phyloP scores from a whole-genome alignment of 2,329 filamentous ascomycete genomes.

The Pseudodiploospora longispora region DNA sequence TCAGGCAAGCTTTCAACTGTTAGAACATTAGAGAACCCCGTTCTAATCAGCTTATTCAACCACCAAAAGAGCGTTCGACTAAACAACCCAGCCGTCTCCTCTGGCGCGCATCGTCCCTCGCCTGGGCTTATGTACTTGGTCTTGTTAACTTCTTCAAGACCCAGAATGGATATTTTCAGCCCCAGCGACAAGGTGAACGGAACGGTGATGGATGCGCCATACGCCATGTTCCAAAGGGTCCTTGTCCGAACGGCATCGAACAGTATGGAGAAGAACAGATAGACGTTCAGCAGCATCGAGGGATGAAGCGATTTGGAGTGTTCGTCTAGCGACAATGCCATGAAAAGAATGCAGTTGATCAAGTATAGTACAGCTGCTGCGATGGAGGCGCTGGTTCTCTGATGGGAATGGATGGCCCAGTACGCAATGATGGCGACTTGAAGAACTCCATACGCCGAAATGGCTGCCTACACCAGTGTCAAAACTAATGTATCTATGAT shows the following conservation, averaged over 20 bases:
- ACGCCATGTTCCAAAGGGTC: constrained; percentile 8
- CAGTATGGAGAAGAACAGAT: constrained; percentile 26
- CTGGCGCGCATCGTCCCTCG: constrained; percentile 23
- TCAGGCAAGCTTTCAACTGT: constrained; percentile 27
- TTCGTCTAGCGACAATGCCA: constrained; percentile 7
- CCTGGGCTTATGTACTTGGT: too few relatives aligned
- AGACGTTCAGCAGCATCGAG: constrained; percentile 23
- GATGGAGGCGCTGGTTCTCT: too few relatives aligned
- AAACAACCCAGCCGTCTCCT: constrained; percentile 30
- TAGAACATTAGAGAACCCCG: constrained; percentile 28
- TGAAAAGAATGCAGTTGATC: too few relatives aligned
- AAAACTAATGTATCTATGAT: too few relatives aligned
- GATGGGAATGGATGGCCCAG: too few relatives aligned
- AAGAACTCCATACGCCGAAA: too few relatives aligned
- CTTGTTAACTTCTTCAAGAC: too few relatives aligned
- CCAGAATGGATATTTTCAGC: neutral
- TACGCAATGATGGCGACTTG: too few relatives aligned
- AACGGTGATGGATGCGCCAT: constrained; percentile 18
- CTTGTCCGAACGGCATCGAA: constrained; percentile 20
- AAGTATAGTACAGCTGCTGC: too few relatives aligned
- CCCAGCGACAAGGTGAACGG: constrained; percentile 19
- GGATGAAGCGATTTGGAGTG: constrained; percentile 24
- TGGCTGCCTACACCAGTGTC: too few relatives aligned
- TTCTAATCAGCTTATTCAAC: constrained; percentile 28
- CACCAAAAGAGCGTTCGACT: constrained; percentile 30